Evolutionary conservation across 768 basidiomycete genomes (phyloP), one percentile per base, ranked within the genome.

Genomic region (Clavaria fumosa): DNA sequence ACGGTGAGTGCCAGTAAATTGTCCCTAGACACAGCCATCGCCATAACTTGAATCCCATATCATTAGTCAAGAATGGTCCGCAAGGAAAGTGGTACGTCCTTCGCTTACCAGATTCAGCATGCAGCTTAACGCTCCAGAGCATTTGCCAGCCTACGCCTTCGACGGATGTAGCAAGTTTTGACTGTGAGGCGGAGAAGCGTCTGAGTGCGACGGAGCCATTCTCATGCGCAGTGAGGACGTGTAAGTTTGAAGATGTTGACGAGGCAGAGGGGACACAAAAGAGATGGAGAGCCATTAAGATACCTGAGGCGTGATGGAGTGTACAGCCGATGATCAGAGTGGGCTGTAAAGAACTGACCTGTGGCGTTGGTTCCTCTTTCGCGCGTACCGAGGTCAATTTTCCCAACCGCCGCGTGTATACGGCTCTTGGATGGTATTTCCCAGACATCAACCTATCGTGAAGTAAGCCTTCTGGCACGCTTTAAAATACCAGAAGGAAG

Each of bases 361-460:
- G 75, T 70, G 31, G 70, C 67, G 27, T 64, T 65, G 35, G 62
- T 62, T 17, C 72, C 71, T 12, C 63, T 58, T 2, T 72, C 69
- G 35, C 69, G 68, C 2, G 27, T 61, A 53, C 20, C 54, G 52
- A 12, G 61, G 15, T 18, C 33, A 3, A 42, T 55, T 43, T 74
- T 75, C 6, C 90, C 89, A 35, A 97, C 69, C 0, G 85, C 85
- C 1, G 90, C 85, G 50, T 93, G 89, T 3, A 89, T 47, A 23
- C 93, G 64, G 33, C 72, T 59, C 38, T 62, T 55, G 1, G 66
- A 62, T 0, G 90, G 86, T 6, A 96, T 53, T 7, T 66, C 59
- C 77, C 91, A 99, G 10, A 99, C 60, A 52, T 99, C 93, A 7
- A 77, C 81, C 89, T 93, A 27, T 6, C 19, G 46, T 17, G 31